Percentiles rank a stretch among this genome's conserved stretches.
Evolutionary conservation across 768 basidiomycete genomes (phyloP).

Genomic region (Boletus sp.): DNA sequence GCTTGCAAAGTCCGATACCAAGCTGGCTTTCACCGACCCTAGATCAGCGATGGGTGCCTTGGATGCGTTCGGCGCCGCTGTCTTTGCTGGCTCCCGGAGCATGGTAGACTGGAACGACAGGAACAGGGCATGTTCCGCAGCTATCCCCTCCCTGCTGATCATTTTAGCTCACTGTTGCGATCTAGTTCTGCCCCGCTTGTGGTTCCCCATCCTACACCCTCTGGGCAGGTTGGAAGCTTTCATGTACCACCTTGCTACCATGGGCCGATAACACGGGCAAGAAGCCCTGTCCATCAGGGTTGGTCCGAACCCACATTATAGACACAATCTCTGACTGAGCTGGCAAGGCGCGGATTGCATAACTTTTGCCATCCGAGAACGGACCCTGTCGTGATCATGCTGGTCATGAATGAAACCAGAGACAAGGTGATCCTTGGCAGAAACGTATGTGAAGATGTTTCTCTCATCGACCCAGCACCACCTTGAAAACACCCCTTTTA

Average conservation of each 20-base stretch:
- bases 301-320: constrained; percentile 26
- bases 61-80: constrained; percentile 61
- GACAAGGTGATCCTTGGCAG: constrained; percentile 86
- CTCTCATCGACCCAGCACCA: background rate
- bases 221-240: constrained; percentile 96
- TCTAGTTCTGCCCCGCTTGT: constrained; percentile 88
- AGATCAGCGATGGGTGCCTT: constrained; percentile 53
- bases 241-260: constrained; percentile 71
- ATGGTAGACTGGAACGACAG: constrained; percentile 92
- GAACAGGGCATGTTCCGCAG: constrained; percentile 58
- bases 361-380: constrained; percentile 84
- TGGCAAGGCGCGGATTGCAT: constrained; percentile 70
- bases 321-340: constrained; percentile 11
- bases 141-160: background rate
- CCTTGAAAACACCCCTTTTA: constrained; percentile 22
- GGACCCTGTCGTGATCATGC: constrained; percentile 90
- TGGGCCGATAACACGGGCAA: constrained; percentile 64
- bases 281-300: constrained; percentile 73
- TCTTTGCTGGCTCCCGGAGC: constrained; percentile 76
- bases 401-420: constrained; percentile 72
- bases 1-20: constrained; percentile 35
- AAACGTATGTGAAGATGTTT: constrained; percentile 49
- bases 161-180: background rate
- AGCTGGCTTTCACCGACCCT: constrained; percentile 63
- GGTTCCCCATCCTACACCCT: constrained; percentile 76